phyloP scores from a whole-genome alignment of 805 yeast species.

The Pichia occidentalis region DNA sequence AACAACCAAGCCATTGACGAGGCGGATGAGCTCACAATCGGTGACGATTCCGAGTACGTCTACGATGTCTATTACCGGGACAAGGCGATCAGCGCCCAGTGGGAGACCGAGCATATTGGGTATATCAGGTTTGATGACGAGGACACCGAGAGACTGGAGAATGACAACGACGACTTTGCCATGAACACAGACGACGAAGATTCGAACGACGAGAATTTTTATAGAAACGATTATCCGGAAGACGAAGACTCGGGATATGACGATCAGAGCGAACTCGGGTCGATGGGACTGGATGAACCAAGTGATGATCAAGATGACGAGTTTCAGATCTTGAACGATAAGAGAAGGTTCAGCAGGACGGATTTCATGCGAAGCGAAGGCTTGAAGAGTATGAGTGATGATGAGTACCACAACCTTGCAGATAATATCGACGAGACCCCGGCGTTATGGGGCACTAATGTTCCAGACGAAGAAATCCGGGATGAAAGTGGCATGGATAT shows the following conservation, averaged over 20 bases:
- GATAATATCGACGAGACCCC: constrained; percentile 15
- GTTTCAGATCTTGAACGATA: constrained; percentile 30
- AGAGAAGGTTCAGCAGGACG: constrained; percentile 24
- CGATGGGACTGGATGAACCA: constrained; percentile 24
- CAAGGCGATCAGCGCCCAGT: constrained; percentile 39
- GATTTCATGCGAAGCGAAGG: constrained; percentile 29
- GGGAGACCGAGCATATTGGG: constrained; percentile 39
- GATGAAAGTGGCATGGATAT: constrained; percentile 17
- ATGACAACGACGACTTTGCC: constrained; percentile 31
- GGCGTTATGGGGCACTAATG: constrained; percentile 8
- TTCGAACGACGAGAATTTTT: constrained; percentile 86
- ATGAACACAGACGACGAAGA: constrained; percentile 63
- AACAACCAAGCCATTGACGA: constrained; percentile 27
- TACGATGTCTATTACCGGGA: constrained; percentile 82
- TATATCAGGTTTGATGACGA: constrained; percentile 52
- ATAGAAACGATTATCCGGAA: constrained; percentile 90
- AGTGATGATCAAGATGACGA: constrained; percentile 36
- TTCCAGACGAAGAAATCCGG: constrained; percentile 10
- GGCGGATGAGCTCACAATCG: constrained; percentile 4
- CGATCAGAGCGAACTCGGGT: constrained; percentile 26
- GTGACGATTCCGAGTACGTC: constrained; percentile 58
- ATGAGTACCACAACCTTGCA: constrained; percentile 32
- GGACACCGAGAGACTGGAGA: constrained; percentile 31
- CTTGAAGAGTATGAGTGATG: constrained; percentile 17
- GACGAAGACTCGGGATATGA: constrained; percentile 68